Conservation (phyloP, 1,284 basidiomycete species). For the Malassezia globosa region DNA sequence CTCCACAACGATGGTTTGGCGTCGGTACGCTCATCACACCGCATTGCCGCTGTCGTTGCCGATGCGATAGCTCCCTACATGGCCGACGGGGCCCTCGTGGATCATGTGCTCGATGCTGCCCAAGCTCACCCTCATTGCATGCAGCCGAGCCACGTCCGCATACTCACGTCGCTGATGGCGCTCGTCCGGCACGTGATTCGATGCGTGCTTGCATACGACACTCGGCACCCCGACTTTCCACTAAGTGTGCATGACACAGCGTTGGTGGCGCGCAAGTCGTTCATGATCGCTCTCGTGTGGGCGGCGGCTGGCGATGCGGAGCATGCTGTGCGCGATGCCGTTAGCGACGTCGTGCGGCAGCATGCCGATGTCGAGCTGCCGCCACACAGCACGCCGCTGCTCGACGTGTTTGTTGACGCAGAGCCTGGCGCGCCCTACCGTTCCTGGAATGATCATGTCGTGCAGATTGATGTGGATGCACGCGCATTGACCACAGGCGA, state of each 20-base stretch:
- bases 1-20: conserved; percentile 43
- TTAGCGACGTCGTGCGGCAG: conserved; percentile 76
- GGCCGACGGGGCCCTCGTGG: conserved; percentile 62
- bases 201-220: conserved; percentile 87
- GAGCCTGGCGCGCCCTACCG: conserved; percentile 59
- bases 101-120: conserved; percentile 65
- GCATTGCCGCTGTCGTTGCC: conserved; percentile 52
- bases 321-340: conserved; percentile 71
- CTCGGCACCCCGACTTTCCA: conserved; percentile 88
- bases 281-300: conserved; percentile 89
- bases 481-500: conserved; percentile 90
- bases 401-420: conserved; percentile 74
- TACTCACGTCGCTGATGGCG: conserved; percentile 89
- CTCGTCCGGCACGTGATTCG: conserved; percentile 90
- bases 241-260: conserved; percentile 70
- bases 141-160: conserved; percentile 88
- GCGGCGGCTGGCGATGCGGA: conserved; percentile 93
- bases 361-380: conserved; percentile 68
- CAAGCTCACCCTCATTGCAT: conserved; percentile 86
- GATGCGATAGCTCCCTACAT: conserved; percentile 52
- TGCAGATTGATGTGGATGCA: conserved; percentile 89
- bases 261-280: conserved; percentile 77
- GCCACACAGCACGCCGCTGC: conserved; percentile 57
- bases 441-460: conserved; percentile 71
- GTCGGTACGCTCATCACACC: conserved; percentile 48